A percentile compares a stretch with the other conserved stretches of the same genome.
These are phyloP conservation scores for Ceratocystis eucalypticola DNA, from an alignment of 2,329 filamentous ascomycete species.

Conservation along the genomic window DNA sequence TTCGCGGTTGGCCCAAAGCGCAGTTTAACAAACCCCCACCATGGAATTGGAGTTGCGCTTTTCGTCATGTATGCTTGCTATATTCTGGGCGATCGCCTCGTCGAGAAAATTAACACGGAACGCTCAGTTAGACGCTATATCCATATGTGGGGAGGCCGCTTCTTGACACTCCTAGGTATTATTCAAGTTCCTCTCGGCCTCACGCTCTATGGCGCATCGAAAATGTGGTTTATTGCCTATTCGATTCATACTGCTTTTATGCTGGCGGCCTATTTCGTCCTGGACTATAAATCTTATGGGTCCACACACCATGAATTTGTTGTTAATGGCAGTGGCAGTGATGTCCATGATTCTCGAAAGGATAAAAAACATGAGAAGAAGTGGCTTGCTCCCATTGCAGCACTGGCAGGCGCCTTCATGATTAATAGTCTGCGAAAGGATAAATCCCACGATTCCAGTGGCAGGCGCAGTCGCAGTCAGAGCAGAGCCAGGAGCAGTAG, in stretches of 20 bases:
- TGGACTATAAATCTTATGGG: slow-evolving; percentile 55
- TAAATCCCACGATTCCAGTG: slow-evolving; percentile 30
- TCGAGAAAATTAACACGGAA: slow-evolving; percentile 38
- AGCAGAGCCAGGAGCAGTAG: slow-evolving; percentile 9
- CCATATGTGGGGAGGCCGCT: slow-evolving; percentile 77
- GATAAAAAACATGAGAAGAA: slow-evolving; percentile 28
- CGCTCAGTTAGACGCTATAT: slow-evolving; percentile 46
- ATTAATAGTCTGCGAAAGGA: slow-evolving; percentile 32
- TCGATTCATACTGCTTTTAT: slow-evolving; percentile 63
- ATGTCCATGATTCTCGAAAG: slow-evolving; percentile 23
- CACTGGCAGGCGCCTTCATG: slow-evolving; percentile 38
- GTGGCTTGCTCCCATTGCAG: slow-evolving; percentile 41
- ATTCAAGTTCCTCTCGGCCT: slow-evolving; percentile 79
- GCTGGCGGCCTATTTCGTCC: slow-evolving; percentile 61
- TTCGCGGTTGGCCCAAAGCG: slow-evolving; percentile 62
- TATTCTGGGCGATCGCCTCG: slow-evolving; percentile 52
- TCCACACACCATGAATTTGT: slow-evolving; percentile 31
- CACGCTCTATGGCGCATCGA: slow-evolving; percentile 82
- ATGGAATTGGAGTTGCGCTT: slow-evolving; percentile 69
- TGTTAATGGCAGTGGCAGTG: background rate
- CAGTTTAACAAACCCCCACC: slow-evolving; percentile 67
- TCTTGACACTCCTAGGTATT: slow-evolving; percentile 67
- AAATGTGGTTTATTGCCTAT: slow-evolving; percentile 72
- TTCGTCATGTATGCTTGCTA: slow-evolving; percentile 62
- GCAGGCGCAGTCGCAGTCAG: slow-evolving; percentile 26